Evolutionary conservation across 345 rosid genomes (phyloP).

Genomic region (Eucalyptus cloeziana): DNA sequence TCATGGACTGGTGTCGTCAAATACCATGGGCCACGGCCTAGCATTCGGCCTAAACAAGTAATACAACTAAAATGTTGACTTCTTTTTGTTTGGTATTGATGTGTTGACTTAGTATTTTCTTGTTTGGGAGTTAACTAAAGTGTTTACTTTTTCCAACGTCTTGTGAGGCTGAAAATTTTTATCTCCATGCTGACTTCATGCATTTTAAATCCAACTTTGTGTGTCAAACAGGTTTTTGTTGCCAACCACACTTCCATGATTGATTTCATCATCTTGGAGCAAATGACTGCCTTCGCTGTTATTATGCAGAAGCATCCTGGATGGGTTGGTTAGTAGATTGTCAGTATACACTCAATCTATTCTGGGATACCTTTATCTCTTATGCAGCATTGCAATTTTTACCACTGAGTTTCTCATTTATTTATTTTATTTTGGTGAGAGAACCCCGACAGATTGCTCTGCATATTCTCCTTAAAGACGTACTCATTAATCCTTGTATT

Average conservation of each 20-base stretch:
- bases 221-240: slow-evolving; percentile 67
- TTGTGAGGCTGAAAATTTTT: neutral
- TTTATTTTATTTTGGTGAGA: too few species aligned
- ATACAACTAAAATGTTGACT: neutral
- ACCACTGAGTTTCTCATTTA: neutral
- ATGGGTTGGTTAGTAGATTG: slow-evolving; percentile 85
- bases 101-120: neutral
- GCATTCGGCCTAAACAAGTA: slow-evolving; percentile 95
- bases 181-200: neutral
- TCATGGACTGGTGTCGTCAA: slow-evolving; percentile 98
- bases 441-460: neutral
- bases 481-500: neutral
- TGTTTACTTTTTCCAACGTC: neutral
- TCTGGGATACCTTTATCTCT: neutral
- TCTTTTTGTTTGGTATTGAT: neutral
- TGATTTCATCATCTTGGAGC: slow-evolving; percentile 90
- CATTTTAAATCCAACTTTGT: neutral
- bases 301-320: slow-evolving; percentile 99
- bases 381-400: neutral
- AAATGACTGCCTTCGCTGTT: slow-evolving; percentile 97
- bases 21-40: slow-evolving; percentile 96
- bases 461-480: neutral
- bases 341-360: neutral
- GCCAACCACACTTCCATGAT: slow-evolving; percentile 99
- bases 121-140: neutral